Base-by-base conservation (phyloP, 192 early-diverging fungal genomes). In the Paraglomus occultum region DNA sequence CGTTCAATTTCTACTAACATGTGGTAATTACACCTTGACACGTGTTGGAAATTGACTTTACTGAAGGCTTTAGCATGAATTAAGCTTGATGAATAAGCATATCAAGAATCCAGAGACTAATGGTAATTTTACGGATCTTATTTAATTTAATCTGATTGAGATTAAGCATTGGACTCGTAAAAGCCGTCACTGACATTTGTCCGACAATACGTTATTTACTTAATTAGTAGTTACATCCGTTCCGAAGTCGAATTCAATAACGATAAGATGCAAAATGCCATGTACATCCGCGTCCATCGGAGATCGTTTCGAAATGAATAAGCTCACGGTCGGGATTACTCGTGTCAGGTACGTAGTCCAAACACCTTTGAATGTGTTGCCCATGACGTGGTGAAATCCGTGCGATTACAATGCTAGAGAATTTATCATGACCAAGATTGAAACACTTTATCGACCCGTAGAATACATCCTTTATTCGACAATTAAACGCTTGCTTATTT, bases 191-290 rank as follows among this genome's bases (percentile, higher is more conserved):
- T 20, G 4, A 42, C 55, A 42, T 61, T 70, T 9, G 49, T 42
- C 43, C n/a, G 5, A 47, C 50, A 14, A 39, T 51, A n/a, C 17
- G 17, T 5, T 6, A 22, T 7, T 20, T n/a, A 57, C 18, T 39
- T 42, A 58, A 18, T n/a, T 49, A 12, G 69, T 38, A 88, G 88
- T 64, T 98, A 89, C 80, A 84, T 99, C 69, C 89, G 97, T 20
- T 96, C 97, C 49, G 97, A 84, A 96, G 97, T 98, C 53, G 97
- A 99, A 75, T 96, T 92, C 83, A 99, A 99, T 86, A 96, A 93
- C 79, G 91, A 92, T 59, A 90, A 91, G n/a, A n/a, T n/a, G n/a
- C n/a, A n/a, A n/a, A 70, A 94, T 99, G 90, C 97, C 97, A 17
- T 99, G 98, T 80, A 96, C 97, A 42, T 97, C 95, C 55, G 96